Evolutionary conservation across 1,284 basidiomycete species (phyloP).

Genomic region (Fomitopsis schrenkii): DNA sequence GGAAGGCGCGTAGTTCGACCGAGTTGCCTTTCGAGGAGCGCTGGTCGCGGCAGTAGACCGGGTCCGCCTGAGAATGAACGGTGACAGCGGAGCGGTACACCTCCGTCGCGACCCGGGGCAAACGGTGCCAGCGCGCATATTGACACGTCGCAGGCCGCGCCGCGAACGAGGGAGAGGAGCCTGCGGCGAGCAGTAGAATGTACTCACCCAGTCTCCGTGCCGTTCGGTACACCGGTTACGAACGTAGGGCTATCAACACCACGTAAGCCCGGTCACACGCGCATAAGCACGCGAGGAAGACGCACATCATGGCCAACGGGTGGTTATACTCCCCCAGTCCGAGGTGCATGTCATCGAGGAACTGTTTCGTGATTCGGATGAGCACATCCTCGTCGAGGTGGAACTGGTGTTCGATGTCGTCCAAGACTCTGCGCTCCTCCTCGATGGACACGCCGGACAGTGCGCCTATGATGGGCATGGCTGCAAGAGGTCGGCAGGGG

Average conservation of each 20-base stretch:
- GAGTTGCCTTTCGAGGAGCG: conserved; percentile 14
- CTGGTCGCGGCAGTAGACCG: conserved; percentile 17
- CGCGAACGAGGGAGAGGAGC: background rate
- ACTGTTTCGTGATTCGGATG: conserved; percentile 68
- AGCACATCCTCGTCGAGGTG: conserved; percentile 59
- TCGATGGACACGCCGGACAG: conserved; percentile 17
- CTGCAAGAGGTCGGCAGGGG: conserved; percentile 2
- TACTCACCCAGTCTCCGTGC: conserved; percentile 84
- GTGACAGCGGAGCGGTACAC: conserved; percentile 2
- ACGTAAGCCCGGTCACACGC: conserved; percentile 12
- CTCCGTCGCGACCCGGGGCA: background rate
- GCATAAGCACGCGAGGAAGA: conserved; percentile 6
- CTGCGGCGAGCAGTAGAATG: background rate
- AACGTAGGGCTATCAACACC: conserved; percentile 67
- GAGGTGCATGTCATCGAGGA: conserved; percentile 71
- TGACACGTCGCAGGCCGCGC: conserved; percentile 1
- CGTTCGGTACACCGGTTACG: conserved; percentile 87
- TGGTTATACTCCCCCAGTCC: conserved; percentile 73
- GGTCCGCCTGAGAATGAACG: conserved; percentile 10
- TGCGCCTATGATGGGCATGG: conserved; percentile 23
- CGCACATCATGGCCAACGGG: conserved; percentile 87
- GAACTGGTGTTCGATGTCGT: conserved; percentile 65
- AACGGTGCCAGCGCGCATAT: background rate
- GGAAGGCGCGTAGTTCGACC: background rate
- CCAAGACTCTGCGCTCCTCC: conserved; percentile 27